Evolutionary conservation across 1,139 yeast species (phyloP).

Genomic region (Candida sanyaensis): DNA sequence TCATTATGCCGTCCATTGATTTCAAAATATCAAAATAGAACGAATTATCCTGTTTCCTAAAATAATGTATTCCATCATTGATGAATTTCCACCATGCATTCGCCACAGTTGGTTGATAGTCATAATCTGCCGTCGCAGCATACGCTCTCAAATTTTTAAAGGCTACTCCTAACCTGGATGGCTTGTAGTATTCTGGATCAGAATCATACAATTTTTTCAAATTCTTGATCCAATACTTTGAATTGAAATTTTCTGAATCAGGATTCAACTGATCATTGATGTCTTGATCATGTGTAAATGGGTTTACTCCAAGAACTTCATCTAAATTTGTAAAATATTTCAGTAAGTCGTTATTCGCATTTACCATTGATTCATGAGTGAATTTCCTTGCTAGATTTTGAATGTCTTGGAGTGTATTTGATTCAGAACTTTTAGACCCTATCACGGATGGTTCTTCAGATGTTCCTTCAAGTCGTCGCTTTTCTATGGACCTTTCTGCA

Average conservation of each 20-base stretch:
- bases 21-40: conserved; percentile 27
- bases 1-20: conserved; percentile 34
- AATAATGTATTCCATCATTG: conserved; percentile 8
- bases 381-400: conserved; percentile 35
- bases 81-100: conserved; percentile 42
- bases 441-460: not conserved
- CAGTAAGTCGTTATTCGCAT: conserved; percentile 12
- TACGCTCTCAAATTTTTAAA: conserved; percentile 69
- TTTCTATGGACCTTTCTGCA: not conserved
- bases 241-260: conserved; percentile 15
- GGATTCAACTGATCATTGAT: conserved; percentile 12
- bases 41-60: conserved; percentile 1
- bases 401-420: conserved; percentile 17
- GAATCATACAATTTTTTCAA: conserved; percentile 50
- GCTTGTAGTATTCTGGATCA: conserved; percentile 68
- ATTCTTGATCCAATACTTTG: conserved; percentile 70
- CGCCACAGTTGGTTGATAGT: conserved; percentile 72
- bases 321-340: conserved; percentile 51
- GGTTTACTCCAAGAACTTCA: conserved; percentile 51
- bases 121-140: conserved; percentile 78
- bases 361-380: conserved; percentile 26
- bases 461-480: not conserved
- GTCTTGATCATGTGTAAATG: conserved; percentile 21
- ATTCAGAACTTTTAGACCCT: conserved; percentile 3
- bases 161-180: conserved; percentile 65